Conservation (phyloP, 2,329 filamentous ascomycete genomes). For the Colletotrichum costaricense region DNA sequence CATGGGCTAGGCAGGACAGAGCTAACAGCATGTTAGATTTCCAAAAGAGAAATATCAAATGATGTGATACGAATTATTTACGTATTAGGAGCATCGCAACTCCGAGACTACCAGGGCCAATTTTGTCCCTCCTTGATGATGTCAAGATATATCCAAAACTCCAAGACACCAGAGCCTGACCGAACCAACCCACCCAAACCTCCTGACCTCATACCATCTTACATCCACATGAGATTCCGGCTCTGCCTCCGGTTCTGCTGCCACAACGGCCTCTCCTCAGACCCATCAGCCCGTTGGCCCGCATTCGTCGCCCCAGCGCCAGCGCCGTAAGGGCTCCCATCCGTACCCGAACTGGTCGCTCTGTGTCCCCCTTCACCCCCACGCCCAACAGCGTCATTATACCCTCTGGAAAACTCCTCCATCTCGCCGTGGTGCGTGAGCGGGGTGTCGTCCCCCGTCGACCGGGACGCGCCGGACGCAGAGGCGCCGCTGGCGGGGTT, state of each 20-base stretch:
- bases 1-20: no score
- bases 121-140: background rate
- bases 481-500: constrained; percentile 40
- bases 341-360: constrained; percentile 36
- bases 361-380: constrained; percentile 50
- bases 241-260: constrained; percentile 63
- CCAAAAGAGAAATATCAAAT: no score
- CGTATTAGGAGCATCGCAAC: background rate
- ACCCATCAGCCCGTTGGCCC: constrained; percentile 16
- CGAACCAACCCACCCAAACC: no score
- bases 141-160: background rate
- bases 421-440: constrained; percentile 51
- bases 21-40: background rate
- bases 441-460: constrained; percentile 50
- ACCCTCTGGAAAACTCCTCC: constrained; percentile 58
- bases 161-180: constrained; percentile 13
- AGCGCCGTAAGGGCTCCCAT: constrained; percentile 5
- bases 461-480: constrained; percentile 41
- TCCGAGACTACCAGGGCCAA: background rate
- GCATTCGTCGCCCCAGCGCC: constrained; percentile 19
- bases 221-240: constrained; percentile 61
- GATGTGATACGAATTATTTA: background rate
- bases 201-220: constrained; percentile 21
- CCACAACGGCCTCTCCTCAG: constrained; percentile 59
- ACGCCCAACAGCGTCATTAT: constrained; percentile 52